Conservation (phyloP, 1,139 yeast species). For the Martiniozyma asiatica region DNA sequence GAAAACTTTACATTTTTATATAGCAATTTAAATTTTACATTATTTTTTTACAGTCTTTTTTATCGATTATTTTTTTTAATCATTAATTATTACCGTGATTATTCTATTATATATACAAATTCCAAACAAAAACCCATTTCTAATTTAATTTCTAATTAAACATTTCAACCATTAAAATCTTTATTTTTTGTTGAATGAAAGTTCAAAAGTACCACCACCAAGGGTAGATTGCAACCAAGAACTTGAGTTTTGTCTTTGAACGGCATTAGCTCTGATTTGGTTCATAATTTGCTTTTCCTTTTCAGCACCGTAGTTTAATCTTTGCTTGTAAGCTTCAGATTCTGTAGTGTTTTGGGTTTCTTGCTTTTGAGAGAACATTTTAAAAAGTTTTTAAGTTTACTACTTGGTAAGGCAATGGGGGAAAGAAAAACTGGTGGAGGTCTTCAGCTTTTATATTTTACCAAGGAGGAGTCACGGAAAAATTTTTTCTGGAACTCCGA, state of each 20-base stretch:
- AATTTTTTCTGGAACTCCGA: conserved; percentile 5
- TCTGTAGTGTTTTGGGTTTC: conserved; percentile 20
- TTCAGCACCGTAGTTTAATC: conserved; percentile 24
- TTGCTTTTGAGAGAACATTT: conserved; percentile 19
- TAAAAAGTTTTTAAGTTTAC: no score
- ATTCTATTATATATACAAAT: no score
- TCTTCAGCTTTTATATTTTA: background rate
- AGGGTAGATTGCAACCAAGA: conserved; percentile 18
- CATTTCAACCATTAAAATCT: no score
- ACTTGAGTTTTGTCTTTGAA: conserved; percentile 17
- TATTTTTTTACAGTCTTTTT: no score
- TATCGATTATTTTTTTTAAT: no score
- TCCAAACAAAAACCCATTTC: no score
- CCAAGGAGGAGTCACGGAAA: conserved; percentile 2
- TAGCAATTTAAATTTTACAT: no score
- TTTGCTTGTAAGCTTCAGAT: conserved; percentile 21
- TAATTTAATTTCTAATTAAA: no score
- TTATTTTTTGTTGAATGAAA: conserved; percentile 20
- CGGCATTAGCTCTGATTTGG: conserved; percentile 21
- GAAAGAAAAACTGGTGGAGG: no score
- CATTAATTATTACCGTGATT: no score
- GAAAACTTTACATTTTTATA: no score
- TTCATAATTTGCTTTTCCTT: conserved; percentile 26
- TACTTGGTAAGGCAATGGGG: no score
- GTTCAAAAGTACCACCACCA: conserved; percentile 22